These are phyloP conservation scores for Mollisiaceae sp. DNA, from an alignment of 2,329 filamentous ascomycete species.

Conservation along the genomic window DNA sequence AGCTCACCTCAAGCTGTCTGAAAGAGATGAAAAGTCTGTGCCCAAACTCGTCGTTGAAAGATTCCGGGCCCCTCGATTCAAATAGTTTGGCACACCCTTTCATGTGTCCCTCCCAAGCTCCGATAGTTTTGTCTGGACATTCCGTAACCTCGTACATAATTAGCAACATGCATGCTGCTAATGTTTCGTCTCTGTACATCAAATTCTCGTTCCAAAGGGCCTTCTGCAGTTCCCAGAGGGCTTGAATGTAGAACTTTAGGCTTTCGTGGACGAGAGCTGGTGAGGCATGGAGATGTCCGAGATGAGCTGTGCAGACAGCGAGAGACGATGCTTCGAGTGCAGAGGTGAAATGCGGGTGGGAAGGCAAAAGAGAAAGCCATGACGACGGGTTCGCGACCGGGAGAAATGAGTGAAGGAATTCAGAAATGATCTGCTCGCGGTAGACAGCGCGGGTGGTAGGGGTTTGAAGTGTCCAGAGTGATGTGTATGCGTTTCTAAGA, in stretches of 20 bases:
- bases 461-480: constrained; percentile 18
- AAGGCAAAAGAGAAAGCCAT: constrained; percentile 41
- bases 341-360: constrained; percentile 33
- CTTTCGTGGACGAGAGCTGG: constrained; percentile 40
- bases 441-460: constrained; percentile 26
- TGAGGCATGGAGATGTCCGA: constrained; percentile 40
- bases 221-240: constrained; percentile 44
- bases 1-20: constrained; percentile 36
- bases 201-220: constrained; percentile 42
- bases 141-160: constrained; percentile 45
- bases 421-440: constrained; percentile 40
- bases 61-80: constrained; percentile 42
- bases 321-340: constrained; percentile 42
- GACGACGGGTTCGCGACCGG: neutral
- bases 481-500: constrained; percentile 18
- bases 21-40: constrained; percentile 44
- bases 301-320: constrained; percentile 39
- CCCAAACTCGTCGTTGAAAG: constrained; percentile 41
- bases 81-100: constrained; percentile 43
- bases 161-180: constrained; percentile 45
- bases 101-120: constrained; percentile 43
- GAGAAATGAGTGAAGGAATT: constrained; percentile 36
- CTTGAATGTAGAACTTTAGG: constrained; percentile 43
- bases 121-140: constrained; percentile 42
- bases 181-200: constrained; percentile 44